Evolutionary conservation across 1,284 basidiomycete species (phyloP), one percentile per base, ranked within the genome.

Genomic region (Tylopilus sp.): DNA sequence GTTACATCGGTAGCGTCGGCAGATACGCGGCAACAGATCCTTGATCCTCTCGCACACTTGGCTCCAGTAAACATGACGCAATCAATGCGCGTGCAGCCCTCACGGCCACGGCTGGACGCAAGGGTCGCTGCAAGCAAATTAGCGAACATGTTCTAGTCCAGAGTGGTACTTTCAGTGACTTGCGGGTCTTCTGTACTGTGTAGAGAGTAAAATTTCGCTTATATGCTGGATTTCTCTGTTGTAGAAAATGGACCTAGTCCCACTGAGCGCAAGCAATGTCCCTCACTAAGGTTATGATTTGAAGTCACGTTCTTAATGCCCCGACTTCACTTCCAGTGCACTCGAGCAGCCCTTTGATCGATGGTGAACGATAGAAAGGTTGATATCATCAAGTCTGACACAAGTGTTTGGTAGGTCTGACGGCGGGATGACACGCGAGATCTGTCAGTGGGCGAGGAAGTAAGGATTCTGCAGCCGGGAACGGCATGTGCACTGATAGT

Each of bases 61-160:
- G 71, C 71, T 52, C 75, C 84, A 12, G 70, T 74, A 37, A 74
- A 74, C 54, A 82, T 89, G 82, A 74, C 84, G 4, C 74, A 74
- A 42, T 86, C 86, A 18, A 68, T 90, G 63, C 79, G 84, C 16
- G 73, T 84, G 36, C 78, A 80, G 54, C 82, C 86, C 10, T 79
- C 77, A 33, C 70, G 86, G 53, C 78, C 82, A 39, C 74, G 84
- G 56, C 64, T 92, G 59, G 89, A 92, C 66, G 82, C 89, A 7
- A 75, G 81, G 56, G 84, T 91, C 64, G 89, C 89, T n/a, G 89
- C 89, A 19, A 89, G 86, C 65, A 91, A 90, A 65, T 74, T 92
- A 48, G 89, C 88, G 8, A 91, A 91, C 61, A 88, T 91, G 84
- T 87, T 90, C 61, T 91, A 71, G 37, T 44, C 21, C 15, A 29